These are phyloP conservation scores for Nakazawaea pomicola DNA, from an alignment of 805 yeast species.

Conservation along the genomic window DNA sequence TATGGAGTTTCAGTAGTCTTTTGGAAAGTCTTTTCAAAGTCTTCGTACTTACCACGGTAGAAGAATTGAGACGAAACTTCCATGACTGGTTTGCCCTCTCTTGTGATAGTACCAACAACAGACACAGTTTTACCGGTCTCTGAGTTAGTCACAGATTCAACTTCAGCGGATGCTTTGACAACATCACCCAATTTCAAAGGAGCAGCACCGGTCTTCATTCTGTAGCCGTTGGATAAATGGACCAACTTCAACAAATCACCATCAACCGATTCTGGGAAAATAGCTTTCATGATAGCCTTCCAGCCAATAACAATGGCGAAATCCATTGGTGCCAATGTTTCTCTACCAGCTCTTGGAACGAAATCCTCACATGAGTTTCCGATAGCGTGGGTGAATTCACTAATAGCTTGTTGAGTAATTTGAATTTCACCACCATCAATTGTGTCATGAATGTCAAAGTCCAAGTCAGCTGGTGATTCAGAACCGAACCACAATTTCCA, in stretches of 20 bases:
- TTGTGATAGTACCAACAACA: constrained; percentile 82
- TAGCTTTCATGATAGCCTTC: constrained; percentile 97
- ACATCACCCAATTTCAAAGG: constrained; percentile 87
- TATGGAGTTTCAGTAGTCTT: constrained; percentile 83
- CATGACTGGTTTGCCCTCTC: constrained; percentile 78
- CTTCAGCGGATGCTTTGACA: constrained; percentile 76
- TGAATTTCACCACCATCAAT: constrained; percentile 67
- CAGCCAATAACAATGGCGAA: constrained; percentile 98
- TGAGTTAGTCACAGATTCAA: constrained; percentile 85
- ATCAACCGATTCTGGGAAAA: constrained; percentile 93
- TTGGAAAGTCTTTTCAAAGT: constrained; percentile 89
- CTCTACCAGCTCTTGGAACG: constrained; percentile 80
- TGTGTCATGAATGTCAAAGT: constrained; percentile 64
- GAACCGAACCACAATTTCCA: constrained; percentile 95
- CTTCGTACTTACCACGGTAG: constrained; percentile 88
- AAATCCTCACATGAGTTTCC: constrained; percentile 97
- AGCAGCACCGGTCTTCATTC: constrained; percentile 85
- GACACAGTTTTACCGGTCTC: constrained; percentile 94
- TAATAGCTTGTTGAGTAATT: constrained; percentile 71
- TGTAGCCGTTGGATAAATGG: constrained; percentile 91
- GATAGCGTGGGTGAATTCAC: constrained; percentile 93
- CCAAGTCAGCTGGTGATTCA: constrained; percentile 52
- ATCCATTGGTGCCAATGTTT: constrained; percentile 95
- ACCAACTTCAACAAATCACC: constrained; percentile 94
- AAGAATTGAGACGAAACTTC: constrained; percentile 94